Base-by-base conservation (phyloP, 306 rosid genomes). In the Phaseolus lunatus region DNA sequence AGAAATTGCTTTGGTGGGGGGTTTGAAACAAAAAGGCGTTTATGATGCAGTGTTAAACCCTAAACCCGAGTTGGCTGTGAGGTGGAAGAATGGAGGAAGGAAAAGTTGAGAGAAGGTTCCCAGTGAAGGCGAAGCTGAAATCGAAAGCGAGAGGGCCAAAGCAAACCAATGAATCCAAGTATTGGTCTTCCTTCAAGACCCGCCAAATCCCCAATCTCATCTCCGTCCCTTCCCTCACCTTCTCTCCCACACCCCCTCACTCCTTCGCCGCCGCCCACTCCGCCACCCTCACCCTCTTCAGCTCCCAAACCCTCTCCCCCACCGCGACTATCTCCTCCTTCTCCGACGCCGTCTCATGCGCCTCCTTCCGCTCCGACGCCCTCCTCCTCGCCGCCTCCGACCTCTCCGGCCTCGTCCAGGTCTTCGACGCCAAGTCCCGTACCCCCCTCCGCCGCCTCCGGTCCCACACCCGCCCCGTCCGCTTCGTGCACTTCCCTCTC, bases 101-200 rank as follows among this genome's bases (percentile, higher is more conserved):
- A 49, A 79, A 54, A 13, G 16, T 23, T 27, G 52, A 23, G 50
- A 89, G 77, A 54, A 71, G 41, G 24, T 92, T 86, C 88, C 91
- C 87, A 0, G 90, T 92, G 0, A 96, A 87, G 65, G 89, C 99
- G 0, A 96, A 91, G 82, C 82, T 84, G 12, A 95, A 87, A 81
- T 54, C 97, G 0, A 95, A 95, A 72, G 81, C 92, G 3, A 83
- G 96, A 77, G 87, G 85, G 2, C 85, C 78, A n/a, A 82, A 80
- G 1, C 80, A 90, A 84, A 89, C 92, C 12, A 33, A 90, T 0
- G 96, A 92, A 80, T 92, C 97, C 1, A 89, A 86, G 20, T 90
- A 89, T 85, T 95, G 97, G 97, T 91, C 97, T 23, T 95, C 97
- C 76, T 91, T 92, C 88, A 91, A 88, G 61, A 70, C 84, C 47